These are phyloP conservation scores for Periconia sp. DNA, from an alignment of 2,329 filamentous ascomycete species.

Conservation along the genomic window DNA sequence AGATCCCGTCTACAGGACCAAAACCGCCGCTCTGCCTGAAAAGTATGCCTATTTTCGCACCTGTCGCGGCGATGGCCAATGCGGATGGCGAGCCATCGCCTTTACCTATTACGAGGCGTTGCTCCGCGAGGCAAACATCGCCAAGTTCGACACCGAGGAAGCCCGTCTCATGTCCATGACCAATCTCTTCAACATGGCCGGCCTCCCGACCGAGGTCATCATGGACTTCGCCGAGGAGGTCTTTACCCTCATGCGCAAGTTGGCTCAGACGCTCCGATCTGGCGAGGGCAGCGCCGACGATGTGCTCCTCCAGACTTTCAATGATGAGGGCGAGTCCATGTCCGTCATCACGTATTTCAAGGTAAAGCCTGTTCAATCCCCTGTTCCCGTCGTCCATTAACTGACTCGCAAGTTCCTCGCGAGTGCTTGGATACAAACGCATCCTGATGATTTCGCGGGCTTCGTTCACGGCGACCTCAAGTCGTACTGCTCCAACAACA, in stretches of 20 bases:
- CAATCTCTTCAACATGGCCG: slow-evolving; percentile 68
- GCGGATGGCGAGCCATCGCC: slow-evolving; percentile 93
- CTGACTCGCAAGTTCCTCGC: slow-evolving; percentile 67
- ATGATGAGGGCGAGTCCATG: slow-evolving; percentile 66
- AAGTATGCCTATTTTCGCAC: slow-evolving; percentile 87
- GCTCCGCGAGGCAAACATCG: slow-evolving; percentile 65
- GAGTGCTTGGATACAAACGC: slow-evolving; percentile 78
- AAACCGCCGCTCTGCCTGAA: slow-evolving; percentile 80
- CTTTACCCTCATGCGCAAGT: slow-evolving; percentile 65
- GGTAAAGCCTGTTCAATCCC: slow-evolving; percentile 43
- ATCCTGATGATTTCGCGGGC: slow-evolving; percentile 67
- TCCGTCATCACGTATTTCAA: slow-evolving; percentile 82
- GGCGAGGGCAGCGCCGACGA: slow-evolving; percentile 56
- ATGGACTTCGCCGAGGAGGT: slow-evolving; percentile 84
- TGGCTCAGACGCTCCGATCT: slow-evolving; percentile 59
- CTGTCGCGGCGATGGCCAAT: slow-evolving; percentile 90
- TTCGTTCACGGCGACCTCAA: slow-evolving; percentile 67
- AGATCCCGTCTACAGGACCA: slow-evolving; percentile 80
- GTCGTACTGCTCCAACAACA: slow-evolving; percentile 67
- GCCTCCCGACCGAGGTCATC: slow-evolving; percentile 69
- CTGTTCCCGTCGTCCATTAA: not conserved
- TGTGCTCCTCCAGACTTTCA: slow-evolving; percentile 69
- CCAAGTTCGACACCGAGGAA: slow-evolving; percentile 69
- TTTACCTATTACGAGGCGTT: slow-evolving; percentile 93
- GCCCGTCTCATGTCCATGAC: slow-evolving; percentile 72